Evolutionary conservation across 192 early-diverging fungal species (phyloP).

Genomic region (Geranomyces variabilis): DNA sequence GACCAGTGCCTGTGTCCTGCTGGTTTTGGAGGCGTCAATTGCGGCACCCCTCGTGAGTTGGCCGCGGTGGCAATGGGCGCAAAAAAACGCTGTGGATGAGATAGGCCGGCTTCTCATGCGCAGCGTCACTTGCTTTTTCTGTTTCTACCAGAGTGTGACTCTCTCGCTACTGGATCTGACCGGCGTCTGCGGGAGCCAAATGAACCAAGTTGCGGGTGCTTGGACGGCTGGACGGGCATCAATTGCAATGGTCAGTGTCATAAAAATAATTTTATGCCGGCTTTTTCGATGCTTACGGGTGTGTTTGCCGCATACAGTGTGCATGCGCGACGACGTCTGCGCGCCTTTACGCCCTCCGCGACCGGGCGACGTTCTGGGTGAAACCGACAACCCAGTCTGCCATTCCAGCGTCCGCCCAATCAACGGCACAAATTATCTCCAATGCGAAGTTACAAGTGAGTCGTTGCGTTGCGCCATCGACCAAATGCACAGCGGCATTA

Average conservation of each 20-base stretch:
- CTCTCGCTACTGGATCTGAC: slow-evolving; percentile 54
- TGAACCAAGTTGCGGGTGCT: slow-evolving; percentile 68
- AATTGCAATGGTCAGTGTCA: slow-evolving; percentile 80
- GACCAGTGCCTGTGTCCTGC: slow-evolving; percentile 34
- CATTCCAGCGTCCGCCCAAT: slow-evolving; percentile 37
- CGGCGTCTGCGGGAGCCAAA: slow-evolving; percentile 18
- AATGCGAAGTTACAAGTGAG: slow-evolving; percentile 52
- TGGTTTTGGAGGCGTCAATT: slow-evolving; percentile 82
- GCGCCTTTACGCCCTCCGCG: slow-evolving; percentile 18
- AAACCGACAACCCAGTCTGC: slow-evolving; percentile 34
- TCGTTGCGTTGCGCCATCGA: background rate
- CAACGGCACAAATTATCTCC: slow-evolving; percentile 37
- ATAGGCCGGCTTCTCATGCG: background rate
- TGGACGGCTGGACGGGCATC: slow-evolving; percentile 88
- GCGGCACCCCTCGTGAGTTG: slow-evolving; percentile 65
- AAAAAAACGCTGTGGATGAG: background rate
- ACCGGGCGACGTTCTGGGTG: background rate
- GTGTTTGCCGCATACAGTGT: slow-evolving; percentile 30
- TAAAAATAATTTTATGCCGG: background rate
- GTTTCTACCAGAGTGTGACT: slow-evolving; percentile 67
- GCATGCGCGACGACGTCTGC: slow-evolving; percentile 42
- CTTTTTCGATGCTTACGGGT: background rate
- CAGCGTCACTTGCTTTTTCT: background rate
- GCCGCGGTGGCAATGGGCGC: no score
- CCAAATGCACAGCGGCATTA: no score